Evolutionary conservation across 1,284 basidiomycete genomes (phyloP), one percentile per base, ranked within the genome.

Genomic region (Apiotrichum montevideense): DNA sequence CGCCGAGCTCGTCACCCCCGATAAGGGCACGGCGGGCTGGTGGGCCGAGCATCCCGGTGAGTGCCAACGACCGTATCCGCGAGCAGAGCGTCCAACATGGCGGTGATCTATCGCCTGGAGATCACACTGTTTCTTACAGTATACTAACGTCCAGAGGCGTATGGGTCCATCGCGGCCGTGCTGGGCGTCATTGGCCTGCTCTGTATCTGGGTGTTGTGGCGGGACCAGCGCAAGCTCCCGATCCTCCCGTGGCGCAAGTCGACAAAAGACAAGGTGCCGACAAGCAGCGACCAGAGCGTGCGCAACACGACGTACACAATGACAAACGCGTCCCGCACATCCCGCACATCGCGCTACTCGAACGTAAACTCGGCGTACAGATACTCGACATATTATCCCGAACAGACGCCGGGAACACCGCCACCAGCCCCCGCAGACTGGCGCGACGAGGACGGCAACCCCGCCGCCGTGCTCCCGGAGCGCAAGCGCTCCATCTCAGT

Each of bases 11-110:
- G 21, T 21, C 21, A 29, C 32, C 8, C 15, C 51, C 40, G 51
- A 44, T 52, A 15, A 14, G 21, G 15, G 6, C 14, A 48, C 39
- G 33, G 35, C 32, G 9, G 41, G 39, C 35, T 55, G 54, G 54
- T 55, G 54, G 54, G 32, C 21, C 14, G 34, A n/a, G 21, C 47
- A 55, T 43, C 54, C 54, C 14, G 54, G 54, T 55, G 10, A 6
- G 54, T 21, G 21, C 21, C 21, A 21, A 21, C 21, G 21, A 21
- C 21, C 21, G 21, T 21, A 21, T 21, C 21, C 21, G 21, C 21
- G 21, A 21, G 21, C 21, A 21, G 21, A 21, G 21, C 21, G 21
- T 21, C 21, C 21, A 21, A 21, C 21, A 21, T 21, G 21, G 21
- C 21, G 21, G 21, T 21, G 21, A 21, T 21, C 21, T 21, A 21